Evolutionary conservation across 768 basidiomycete species (phyloP), one percentile per base, ranked within the genome.

Genomic region (Auricularia cornea): DNA sequence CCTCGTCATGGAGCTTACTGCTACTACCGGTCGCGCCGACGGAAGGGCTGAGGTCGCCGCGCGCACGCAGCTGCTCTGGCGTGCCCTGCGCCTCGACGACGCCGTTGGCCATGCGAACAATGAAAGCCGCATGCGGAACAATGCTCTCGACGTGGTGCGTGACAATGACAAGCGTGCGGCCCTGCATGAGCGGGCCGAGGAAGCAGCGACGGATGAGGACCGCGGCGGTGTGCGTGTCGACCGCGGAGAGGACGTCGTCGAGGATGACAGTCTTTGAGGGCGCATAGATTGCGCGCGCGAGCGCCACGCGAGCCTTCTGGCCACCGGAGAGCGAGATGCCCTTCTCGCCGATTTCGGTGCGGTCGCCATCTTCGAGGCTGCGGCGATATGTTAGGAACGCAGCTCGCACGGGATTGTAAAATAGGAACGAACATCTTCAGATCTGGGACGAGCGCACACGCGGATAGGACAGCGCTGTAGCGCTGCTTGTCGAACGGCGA

Each of bases 61-160:
- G 79, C 0, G 79, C 78, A 0, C 82, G 81, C 5, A 93, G 78
- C 4, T 90, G 88, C 54, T 81, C 79, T 10, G 88, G 77, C 0
- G 81, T 82, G 5, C 92, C 92, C 69, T 90, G 84, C 1, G 82
- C 81, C 68, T 92, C 89, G 60, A 92, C 85, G 16, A 89, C 83
- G 2, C 91, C 92, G 69, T 92, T 90, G 1, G 90, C 78, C 82
- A 93, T 87, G 32, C 89, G 84, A 5, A 92, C 80, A 2, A 93
- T 74, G 68, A 91, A 91, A 67, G 86, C 69, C 0, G 88, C 83
- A 0, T 84, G 86, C 0, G 90, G 86, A 6, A 92, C 81, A n/a
- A 93, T 86, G 1, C 93, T 81, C 59, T 92, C 89, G 63, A 91
- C 83, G 69, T 92, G 89, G 70, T 95, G 92, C 0, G 92, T 93